Conservation (phyloP, 192 early-diverging fungal species). For the Phlyctochytrium arcticum region DNA sequence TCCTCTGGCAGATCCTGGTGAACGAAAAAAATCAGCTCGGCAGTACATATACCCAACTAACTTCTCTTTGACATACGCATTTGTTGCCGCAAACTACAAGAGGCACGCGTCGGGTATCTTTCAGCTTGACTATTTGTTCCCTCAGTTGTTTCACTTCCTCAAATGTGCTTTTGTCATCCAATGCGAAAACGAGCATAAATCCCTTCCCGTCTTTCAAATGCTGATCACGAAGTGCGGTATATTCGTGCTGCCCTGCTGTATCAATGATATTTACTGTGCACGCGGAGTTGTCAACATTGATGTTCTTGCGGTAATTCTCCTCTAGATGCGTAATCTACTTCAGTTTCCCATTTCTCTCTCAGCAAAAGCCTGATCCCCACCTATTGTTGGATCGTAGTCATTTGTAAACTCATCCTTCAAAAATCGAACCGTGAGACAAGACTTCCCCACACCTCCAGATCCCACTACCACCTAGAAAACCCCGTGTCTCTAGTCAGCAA, state of each 20-base stretch:
- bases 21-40: not conserved
- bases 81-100: slow-evolving; percentile 57
- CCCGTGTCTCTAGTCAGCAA: not conserved
- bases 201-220: slow-evolving; percentile 54
- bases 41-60: not conserved
- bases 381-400: slow-evolving; percentile 57
- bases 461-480: slow-evolving; percentile 53
- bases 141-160: slow-evolving; percentile 57
- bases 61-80: slow-evolving; percentile 40
- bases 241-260: slow-evolving; percentile 61
- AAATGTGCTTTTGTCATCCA: slow-evolving; percentile 46
- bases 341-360: not conserved
- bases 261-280: slow-evolving; percentile 54
- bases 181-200: slow-evolving; percentile 55
- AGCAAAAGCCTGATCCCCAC: slow-evolving; percentile 18
- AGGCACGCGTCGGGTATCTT: slow-evolving; percentile 53
- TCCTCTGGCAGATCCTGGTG: slow-evolving; percentile 48
- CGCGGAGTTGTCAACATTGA: slow-evolving; percentile 43
- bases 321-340: slow-evolving; percentile 15
- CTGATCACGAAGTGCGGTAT: slow-evolving; percentile 52
- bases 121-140: slow-evolving; percentile 53
- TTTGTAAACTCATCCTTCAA: slow-evolving; percentile 56
- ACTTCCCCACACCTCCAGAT: slow-evolving; percentile 59
- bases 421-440: slow-evolving; percentile 56
- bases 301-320: slow-evolving; percentile 56